Evolutionary conservation across 179 eudicot genomes (phyloP), one percentile per base, ranked within the genome.

Genomic region (Nepenthes alata): DNA sequence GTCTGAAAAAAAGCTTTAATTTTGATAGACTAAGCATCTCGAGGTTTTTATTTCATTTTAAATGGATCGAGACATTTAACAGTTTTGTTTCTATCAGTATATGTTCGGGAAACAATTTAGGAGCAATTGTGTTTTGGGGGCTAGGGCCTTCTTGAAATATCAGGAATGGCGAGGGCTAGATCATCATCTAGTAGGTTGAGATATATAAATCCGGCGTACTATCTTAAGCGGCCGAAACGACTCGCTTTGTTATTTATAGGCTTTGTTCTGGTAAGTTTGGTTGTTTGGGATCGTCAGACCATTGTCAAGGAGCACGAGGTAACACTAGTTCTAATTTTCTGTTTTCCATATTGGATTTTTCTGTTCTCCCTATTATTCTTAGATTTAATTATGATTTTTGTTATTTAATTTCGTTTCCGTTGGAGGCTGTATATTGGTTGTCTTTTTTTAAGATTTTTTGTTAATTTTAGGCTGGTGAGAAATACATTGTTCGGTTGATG

Each of bases 281-380:
- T 87, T 13, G 74, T 94, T 58, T 94, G 99, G 99, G 99, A 94
- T 84, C 90, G 97, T 3, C 97, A 94, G 61, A 90, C 97, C 45
- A 75, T 94, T 45, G 78, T 85, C 3, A 68, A 77, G 39, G 97
- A 94, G 37, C 89, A 94, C 37, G 80, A 85, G 97, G 99, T 93
- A 38, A 13, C 0, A 4, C 25, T 6, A 10, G 4, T 59, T 25
- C 37, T n/a, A 3, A 0, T 41, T 10, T 60, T 57, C 3, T 2
- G 37, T 14, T 63, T 10, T 71, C 45, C 56, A 13, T 57, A 36
- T 15, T 68, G 15, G 1, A 1, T 36, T 71, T 47, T 38, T 52
- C 54, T 4, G 16, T 37, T 11, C 3, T 12, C 10, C 37, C 53
- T 6, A 44, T 11, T 47, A 16, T 2, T 25, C 25, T 25, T 25